Evolutionary conservation across 768 basidiomycete species (phyloP).

Genomic region (Boletus pseudo-olivaceus): DNA sequence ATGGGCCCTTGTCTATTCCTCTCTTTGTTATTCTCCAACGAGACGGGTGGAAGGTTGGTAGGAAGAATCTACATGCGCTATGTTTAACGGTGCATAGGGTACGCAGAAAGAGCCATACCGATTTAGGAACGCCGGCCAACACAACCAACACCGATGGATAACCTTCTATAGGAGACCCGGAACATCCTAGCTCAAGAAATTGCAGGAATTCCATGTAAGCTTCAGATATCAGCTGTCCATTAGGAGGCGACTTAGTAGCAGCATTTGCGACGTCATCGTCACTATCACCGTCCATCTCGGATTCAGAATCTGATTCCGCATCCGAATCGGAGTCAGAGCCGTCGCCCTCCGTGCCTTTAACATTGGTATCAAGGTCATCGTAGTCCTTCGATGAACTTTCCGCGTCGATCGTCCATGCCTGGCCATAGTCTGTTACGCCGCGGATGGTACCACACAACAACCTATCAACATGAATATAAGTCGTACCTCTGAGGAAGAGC

Average conservation of each 20-base stretch:
- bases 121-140: slow-evolving; percentile 73
- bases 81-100: not conserved
- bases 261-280: slow-evolving; percentile 36
- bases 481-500: slow-evolving; percentile 64
- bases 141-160: slow-evolving; percentile 82
- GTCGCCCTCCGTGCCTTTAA: slow-evolving; percentile 19
- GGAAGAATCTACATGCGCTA: slow-evolving; percentile 19
- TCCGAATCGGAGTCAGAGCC: slow-evolving; percentile 34
- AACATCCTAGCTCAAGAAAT: slow-evolving; percentile 77
- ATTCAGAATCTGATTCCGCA: slow-evolving; percentile 20
- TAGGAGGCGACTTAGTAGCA: not conserved
- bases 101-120: slow-evolving; percentile 39
- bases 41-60: slow-evolving; percentile 9
- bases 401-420: slow-evolving; percentile 51
- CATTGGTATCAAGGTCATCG: slow-evolving; percentile 28
- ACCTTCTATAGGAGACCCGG: slow-evolving; percentile 71
- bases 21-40: not conserved
- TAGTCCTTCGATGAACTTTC: slow-evolving; percentile 15
- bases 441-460: not conserved
- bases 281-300: slow-evolving; percentile 26
- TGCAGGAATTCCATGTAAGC: slow-evolving; percentile 73
- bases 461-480: not conserved
- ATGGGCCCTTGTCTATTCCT: not conserved
- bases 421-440: slow-evolving; percentile 49
- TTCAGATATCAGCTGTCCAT: slow-evolving; percentile 24